Evolutionary conservation across 257 asterid species (phyloP).

Genomic region (Plectranthus barbatus): DNA sequence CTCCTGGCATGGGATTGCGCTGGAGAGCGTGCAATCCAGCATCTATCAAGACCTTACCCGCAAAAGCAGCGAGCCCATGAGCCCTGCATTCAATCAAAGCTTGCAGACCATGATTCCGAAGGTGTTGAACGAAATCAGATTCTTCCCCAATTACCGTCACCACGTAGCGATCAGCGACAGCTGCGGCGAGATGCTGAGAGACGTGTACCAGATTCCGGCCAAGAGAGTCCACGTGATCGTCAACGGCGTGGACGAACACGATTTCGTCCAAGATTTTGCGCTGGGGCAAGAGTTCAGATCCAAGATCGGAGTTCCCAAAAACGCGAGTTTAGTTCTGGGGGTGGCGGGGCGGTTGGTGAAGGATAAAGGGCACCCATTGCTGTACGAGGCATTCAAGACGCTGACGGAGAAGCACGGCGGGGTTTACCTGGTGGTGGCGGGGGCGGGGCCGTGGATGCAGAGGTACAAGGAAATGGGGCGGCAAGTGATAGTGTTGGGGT

Average conservation of each 20-base stretch:
- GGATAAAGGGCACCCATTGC: conserved; percentile 86
- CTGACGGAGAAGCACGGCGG: conserved; percentile 34
- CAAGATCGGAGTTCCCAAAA: conserved; percentile 58
- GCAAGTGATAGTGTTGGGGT: conserved; percentile 60
- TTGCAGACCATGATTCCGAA: conserved; percentile 66
- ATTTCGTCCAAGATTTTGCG: conserved; percentile 36
- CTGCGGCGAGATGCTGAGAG: conserved; percentile 86
- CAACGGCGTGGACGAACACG: conserved; percentile 76
- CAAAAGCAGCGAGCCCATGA: conserved; percentile 36
- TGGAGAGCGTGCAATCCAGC: conserved; percentile 76
- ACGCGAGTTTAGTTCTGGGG: conserved; percentile 71
- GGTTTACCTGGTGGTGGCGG: conserved; percentile 76
- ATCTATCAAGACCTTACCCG: conserved; percentile 67
- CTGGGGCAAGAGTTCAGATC: conserved; percentile 41
- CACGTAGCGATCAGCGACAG: conserved; percentile 88
- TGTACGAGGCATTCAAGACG: conserved; percentile 62
- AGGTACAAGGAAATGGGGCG: conserved; percentile 64
- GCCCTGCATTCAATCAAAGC: conserved; percentile 45
- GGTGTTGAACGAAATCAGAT: conserved; percentile 66
- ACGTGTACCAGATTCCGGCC: conserved; percentile 73
- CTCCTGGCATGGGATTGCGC: conserved; percentile 94
- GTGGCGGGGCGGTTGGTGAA: conserved; percentile 84
- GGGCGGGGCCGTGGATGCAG: conserved; percentile 81
- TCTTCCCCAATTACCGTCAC: conserved; percentile 68
- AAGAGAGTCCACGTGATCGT: conserved; percentile 73